Base-by-base conservation (phyloP, 179 eudicot species). In the Silene noctiflora region DNA sequence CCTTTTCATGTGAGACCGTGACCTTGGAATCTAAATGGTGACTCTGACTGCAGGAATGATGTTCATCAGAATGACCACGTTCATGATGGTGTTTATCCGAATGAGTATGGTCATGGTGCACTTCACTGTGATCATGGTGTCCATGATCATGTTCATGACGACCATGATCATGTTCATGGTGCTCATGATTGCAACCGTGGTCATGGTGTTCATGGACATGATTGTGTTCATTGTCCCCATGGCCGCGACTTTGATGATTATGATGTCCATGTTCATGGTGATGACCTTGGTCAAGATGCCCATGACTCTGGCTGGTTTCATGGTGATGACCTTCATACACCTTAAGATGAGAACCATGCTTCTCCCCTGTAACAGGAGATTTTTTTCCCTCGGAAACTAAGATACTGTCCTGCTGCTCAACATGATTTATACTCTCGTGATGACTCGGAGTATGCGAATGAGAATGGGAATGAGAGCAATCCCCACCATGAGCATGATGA, bases 401-500 rank as follows among this genome's bases (percentile, higher is more conserved):
- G 29, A 48, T 67, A 62, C 24, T 21, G 25, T 87, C 84, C 31
- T 55, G 61, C 29, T 69, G 60, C 56, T 22, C 70, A 20, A 64
- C 10, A 19, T 75, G 65, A 65, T 73, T 60, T 27, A 48, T 74
- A 69, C 59, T 79, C 19, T 67, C 78, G 24, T 74, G 78, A 35
- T 69, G 55, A 53, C 74, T 81, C 25, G 71, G 83, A 44, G 67
- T 42, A 65, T 86, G 83, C 3, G 86, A 73, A 39, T 88, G 91
- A 0, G 93, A 85, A 71, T 88, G 90, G 1, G 93, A 86, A 71
- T 95, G 99, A 4, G 93, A 85, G 83, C 96, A 90, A 24, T 91
- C 79, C 64, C 99, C 98, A 44, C 99, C 98, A 83, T 95, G 98
- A 62, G 99, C 99, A 85, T 89, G 97, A 88, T 95, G 99, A 83